Percentiles rank a stretch among this genome's conserved stretches.
These are phyloP conservation scores for Arthroderma uncinatum DNA, from an alignment of 2,329 filamentous ascomycete genomes.

Conservation along the genomic window DNA sequence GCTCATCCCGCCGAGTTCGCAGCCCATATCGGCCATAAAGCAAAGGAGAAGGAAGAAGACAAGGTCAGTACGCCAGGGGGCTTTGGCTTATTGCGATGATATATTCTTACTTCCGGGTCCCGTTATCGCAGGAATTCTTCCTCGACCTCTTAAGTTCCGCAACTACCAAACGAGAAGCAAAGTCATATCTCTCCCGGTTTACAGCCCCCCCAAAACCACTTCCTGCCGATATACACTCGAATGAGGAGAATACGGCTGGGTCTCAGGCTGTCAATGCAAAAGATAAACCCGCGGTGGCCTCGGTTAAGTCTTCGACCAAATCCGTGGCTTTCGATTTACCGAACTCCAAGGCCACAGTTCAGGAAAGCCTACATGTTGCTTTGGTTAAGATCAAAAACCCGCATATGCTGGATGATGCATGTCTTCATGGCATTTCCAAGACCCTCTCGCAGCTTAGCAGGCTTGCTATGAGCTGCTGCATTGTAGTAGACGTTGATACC, in stretches of 20 bases:
- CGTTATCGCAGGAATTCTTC: conserved; percentile 59
- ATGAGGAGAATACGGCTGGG: conserved; percentile 14
- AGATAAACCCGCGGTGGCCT: not conserved
- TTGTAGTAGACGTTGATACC: conserved; percentile 57
- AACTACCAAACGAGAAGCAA: conserved; percentile 84
- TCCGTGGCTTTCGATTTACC: conserved; percentile 17
- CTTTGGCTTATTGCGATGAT: conserved; percentile 7
- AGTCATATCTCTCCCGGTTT: conserved; percentile 82
- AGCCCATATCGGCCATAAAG: conserved; percentile 25
- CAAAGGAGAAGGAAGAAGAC: conserved; percentile 36
- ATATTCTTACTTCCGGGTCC: not conserved
- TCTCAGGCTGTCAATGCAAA: not conserved
- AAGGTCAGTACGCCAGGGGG: conserved; percentile 21
- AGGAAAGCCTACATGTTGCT: conserved; percentile 58
- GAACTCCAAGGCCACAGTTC: conserved; percentile 26
- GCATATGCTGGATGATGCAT: conserved; percentile 56
- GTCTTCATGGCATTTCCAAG: conserved; percentile 62
- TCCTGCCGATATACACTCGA: conserved; percentile 25
- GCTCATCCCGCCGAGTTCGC: not conserved
- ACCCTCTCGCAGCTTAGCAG: conserved; percentile 74
- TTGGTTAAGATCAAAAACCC: conserved; percentile 73
- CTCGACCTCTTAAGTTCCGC: conserved; percentile 78
- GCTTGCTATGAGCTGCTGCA: conserved; percentile 68
- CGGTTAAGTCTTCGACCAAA: not conserved
- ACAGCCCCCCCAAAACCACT: conserved; percentile 37